Base-by-base conservation (phyloP, 2,329 filamentous ascomycete genomes). In the Neofusicoccum parvum region DNA sequence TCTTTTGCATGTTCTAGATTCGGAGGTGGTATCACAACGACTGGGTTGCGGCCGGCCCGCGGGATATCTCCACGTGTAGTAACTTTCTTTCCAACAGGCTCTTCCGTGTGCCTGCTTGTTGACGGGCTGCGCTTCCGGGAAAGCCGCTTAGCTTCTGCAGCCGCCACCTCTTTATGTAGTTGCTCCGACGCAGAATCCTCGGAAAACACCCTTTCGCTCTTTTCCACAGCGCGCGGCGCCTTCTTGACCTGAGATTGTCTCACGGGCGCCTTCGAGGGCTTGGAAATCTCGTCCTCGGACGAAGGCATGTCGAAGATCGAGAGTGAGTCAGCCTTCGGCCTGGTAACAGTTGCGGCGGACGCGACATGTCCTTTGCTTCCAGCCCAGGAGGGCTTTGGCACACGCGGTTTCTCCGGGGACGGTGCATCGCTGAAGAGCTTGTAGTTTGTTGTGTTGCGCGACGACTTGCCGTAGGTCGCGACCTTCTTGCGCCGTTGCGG, bases 221-320 rank as follows among this genome's bases (percentile, higher is more conserved):
- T 23, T 7, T 34, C 27, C 45, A 23, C 32, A 48, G 27, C 12
- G 1, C 3, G 56, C n/a, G 32, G 23, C 36, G 32, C 27, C 20
- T 62, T 27, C 46, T 54, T 62, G 17, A 11, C 41, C 10, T 15
- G 17, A 39, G 48, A 37, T 12, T 62, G 50, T 23, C 10, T 51
- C n/a, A 41, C 36, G 14, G 20, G 2, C 2, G 14, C 20, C 5
- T 36, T 54, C 9, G 27, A 27, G 11, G 39, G n/a, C 17, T n/a
- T 36, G 7, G 46, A 12, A 5, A 75, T 73, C 53, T 70, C 66
- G 10, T 78, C 76, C 12, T 67, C 68, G 11, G 67, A 68, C 5
- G 54, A 77, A 3, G 80, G 80, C 20, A 82, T 75, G 67, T 83
- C 80, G 69, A 81, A 83, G 17, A 79, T 69, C 53, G 63, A 58